Base-by-base conservation (phyloP, 192 early-diverging fungal genomes). In the Coemansia sp. region DNA sequence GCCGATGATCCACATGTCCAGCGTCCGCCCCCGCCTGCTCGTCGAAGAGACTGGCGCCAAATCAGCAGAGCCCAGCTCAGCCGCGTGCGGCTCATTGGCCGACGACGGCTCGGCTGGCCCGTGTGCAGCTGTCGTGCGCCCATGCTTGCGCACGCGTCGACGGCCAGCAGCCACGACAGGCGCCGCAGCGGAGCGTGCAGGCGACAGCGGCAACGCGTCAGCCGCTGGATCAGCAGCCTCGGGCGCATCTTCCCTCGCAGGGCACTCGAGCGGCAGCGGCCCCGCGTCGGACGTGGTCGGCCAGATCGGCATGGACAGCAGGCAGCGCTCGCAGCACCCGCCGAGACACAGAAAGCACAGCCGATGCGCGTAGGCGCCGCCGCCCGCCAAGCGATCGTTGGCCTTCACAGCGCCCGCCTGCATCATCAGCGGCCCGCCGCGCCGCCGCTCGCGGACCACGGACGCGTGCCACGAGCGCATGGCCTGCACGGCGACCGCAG, bases 291-390 rank as follows among this genome's bases (percentile, higher is more conserved):
- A 46, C 4, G 66, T 53, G 0, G 69, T 82, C 4, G 80, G 80
- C 80, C 80, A 82, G 38, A 82, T 82, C 30, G 74, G 66, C 80
- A 82, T 68, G 19, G 80, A 82, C 52, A 82, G 21, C 28, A 77
- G 46, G 19, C 80, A 82, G 11, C 75, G 74, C 72, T 74, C 75
- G 68, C 80, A 82, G 66, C 30, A 74, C 4, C 80, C 80, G 59
- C 80, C 62, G 0, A 82, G 66, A 28, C 80, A 82, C 68, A 82
- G 49, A 53, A 82, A 82, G 28, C 80, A 82, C 65, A 77, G 62
- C 49, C 80, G 74, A 6, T 76, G 75, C 0, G 75, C 70, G 19
- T 72, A 74, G 2, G 75, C 38, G 21, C 62, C 63, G 23, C 9
- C 39, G 6, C 6, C 7, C 3, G 47, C 44, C 60, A 40, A 10